Evolutionary conservation across 129 eudicot species (phyloP).

Genomic region (Escallonia rubra): DNA sequence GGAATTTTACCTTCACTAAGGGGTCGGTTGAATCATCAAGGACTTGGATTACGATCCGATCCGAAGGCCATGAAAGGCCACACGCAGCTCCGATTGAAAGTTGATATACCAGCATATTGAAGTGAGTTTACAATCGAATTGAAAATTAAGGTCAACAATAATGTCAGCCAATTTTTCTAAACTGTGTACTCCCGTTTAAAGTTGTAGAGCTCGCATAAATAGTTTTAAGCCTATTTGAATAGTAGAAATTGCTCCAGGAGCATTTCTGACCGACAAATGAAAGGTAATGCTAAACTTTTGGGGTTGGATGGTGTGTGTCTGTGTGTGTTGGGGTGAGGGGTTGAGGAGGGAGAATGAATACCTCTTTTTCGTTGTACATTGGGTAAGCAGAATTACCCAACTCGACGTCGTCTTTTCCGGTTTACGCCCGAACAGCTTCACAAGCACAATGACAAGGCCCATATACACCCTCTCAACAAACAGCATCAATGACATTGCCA

Average conservation of each 20-base stretch:
- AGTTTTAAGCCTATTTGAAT: too few relatives aligned
- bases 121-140: not conserved
- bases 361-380: constrained; percentile 58
- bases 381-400: constrained; percentile 41
- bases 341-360: not conserved
- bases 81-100: constrained; percentile 45
- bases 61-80: constrained; percentile 39
- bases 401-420: constrained; percentile 58
- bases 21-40: constrained; percentile 46
- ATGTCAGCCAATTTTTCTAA: too few relatives aligned
- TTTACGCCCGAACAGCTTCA: constrained; percentile 33
- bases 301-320: not conserved
- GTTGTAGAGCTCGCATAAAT: too few relatives aligned
- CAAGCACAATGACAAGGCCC: constrained; percentile 30
- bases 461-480: constrained; percentile 49
- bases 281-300: not conserved
- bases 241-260: too few relatives aligned
- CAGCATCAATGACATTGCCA: constrained; percentile 46
- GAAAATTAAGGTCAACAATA: not conserved
- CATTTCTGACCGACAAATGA: not conserved
- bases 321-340: not conserved
- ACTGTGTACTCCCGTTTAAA: too few relatives aligned
- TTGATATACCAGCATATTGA: constrained; percentile 25
- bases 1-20: constrained; percentile 17
- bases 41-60: constrained; percentile 37